Evolutionary conservation across 75 land plant species (phyloP), one percentile per base, ranked within the genome.

Genomic region (Picea glauca): DNA sequence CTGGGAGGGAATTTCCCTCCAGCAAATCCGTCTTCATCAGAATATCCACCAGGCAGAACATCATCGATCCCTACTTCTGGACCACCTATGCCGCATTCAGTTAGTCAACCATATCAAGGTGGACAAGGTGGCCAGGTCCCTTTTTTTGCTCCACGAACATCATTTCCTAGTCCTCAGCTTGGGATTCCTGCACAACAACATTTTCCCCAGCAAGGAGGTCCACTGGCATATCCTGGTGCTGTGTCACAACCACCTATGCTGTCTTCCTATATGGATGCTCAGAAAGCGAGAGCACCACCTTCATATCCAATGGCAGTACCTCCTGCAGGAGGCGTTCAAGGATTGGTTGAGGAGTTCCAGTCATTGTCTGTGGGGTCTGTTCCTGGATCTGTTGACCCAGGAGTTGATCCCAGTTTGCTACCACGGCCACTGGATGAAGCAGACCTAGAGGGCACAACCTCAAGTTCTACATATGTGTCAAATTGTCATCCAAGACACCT

Each of bases 331-430:
- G 7, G 68, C 38, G 30, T 81, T 11, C 92, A 93, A 75, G 92
- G 90, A 17, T 85, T 97, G 82, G 88, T 84, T 61, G 99, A 98
- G 75, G 99, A 98, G 33, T 98, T 98, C 76, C 88, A 82, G 68
- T 95, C 96, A 30, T 85, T 98, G 5, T 87, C 98, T 54, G 57
- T 95, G 76, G 85, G 81, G 12, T 82, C 98, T 67, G 79, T 78
- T 40, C 95, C 96, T 66, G 99, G 99, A 35, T 93, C 96, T 61
- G 62, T 90, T 68, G 93, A 96, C 58, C 58, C 90, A 78, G 88
- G 88, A 20, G 40, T 91, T 75, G 93, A 98, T 85, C 67, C 77
- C 1, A 84, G 79, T 60, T 64, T 86, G 31, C 80, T 98, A 30
- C 98, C 99, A 58, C 87, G 98, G 75, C 99, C 99, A 50, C 62